phyloP scores from a whole-genome alignment of 805 yeast genomes.

The Candida cerambycidarum region DNA sequence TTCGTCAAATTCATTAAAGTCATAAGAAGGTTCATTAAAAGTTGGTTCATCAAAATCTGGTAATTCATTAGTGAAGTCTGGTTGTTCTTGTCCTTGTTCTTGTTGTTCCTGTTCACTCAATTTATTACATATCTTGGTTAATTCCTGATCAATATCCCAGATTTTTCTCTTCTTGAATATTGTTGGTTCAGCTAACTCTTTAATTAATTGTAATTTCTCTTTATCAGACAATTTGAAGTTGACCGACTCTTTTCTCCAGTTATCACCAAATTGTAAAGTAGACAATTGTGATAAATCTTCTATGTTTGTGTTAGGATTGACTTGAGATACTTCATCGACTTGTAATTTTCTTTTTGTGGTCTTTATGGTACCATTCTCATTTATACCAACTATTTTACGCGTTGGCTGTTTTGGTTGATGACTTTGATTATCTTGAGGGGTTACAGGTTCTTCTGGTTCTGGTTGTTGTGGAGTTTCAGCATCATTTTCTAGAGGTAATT shows the following conservation, averaged over 20 bases:
- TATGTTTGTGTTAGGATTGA: constrained; percentile 45
- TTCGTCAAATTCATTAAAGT: constrained; percentile 3
- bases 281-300: constrained; percentile 31
- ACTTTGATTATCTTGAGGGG: constrained; percentile 18
- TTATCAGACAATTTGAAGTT: constrained; percentile 27
- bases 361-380: constrained; percentile 44
- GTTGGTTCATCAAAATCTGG: constrained; percentile 20
- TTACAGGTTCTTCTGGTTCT: constrained; percentile 21
- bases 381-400: constrained; percentile 30
- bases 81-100: constrained; percentile 9
- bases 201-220: constrained; percentile 35
- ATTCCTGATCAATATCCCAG: constrained; percentile 11
- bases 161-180: constrained; percentile 28
- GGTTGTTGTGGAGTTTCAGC: no score
- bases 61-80: constrained; percentile 15
- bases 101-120: constrained; percentile 19
- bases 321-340: constrained; percentile 45
- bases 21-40: constrained; percentile 2
- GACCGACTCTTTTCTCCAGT: constrained; percentile 19
- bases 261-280: constrained; percentile 20
- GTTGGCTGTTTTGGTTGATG: neutral
- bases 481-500: constrained; percentile 39
- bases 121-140: constrained; percentile 11
- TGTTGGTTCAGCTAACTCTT: constrained; percentile 33
- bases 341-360: constrained; percentile 47